Percentiles rank a stretch among this genome's conserved stretches.
Evolutionary conservation across 2,329 filamentous ascomycete genomes (phyloP).

Genomic region (Colletotrichum cordylinicola): DNA sequence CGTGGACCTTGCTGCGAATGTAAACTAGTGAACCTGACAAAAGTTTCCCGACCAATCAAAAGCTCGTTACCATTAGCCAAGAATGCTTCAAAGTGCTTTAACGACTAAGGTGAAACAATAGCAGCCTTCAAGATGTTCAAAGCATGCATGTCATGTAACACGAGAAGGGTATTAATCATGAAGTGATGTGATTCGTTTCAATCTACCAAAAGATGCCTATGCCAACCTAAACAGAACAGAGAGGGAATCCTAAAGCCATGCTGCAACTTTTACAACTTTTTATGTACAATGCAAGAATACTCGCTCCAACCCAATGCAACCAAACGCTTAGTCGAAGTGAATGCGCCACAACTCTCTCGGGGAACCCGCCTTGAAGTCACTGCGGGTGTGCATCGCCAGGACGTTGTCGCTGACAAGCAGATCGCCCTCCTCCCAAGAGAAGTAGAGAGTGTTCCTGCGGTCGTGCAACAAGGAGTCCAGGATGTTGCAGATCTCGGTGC

Average conservation of each 20-base stretch:
- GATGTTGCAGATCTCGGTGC: constrained; percentile 39
- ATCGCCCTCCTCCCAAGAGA: constrained; percentile 61
- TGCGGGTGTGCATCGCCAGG: constrained; percentile 54
- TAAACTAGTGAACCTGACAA: too few species aligned
- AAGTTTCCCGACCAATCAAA: too few species aligned
- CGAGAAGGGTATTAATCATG: background rate
- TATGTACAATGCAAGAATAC: background rate
- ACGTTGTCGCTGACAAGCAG: constrained; percentile 59
- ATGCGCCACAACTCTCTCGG: constrained; percentile 57
- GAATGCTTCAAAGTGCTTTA: too few species aligned
- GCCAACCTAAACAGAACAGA: background rate
- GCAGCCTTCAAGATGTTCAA: too few species aligned
- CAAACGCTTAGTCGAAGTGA: constrained; percentile 46
- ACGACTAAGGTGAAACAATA: too few species aligned
- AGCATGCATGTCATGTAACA: background rate
- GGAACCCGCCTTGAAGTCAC: constrained; percentile 46
- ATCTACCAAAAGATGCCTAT: background rate
- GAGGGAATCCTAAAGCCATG: constrained; percentile 7
- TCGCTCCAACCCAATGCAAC: background rate
- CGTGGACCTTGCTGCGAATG: too few species aligned
- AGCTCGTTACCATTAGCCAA: too few species aligned
- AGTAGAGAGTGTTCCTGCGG: constrained; percentile 53
- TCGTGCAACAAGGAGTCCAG: constrained; percentile 53
- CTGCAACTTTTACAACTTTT: background rate
- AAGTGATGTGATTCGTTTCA: background rate